Evolutionary conservation across 306 rosid genomes (phyloP), one percentile per base, ranked within the genome.

Genomic region (Cercis canadensis): DNA sequence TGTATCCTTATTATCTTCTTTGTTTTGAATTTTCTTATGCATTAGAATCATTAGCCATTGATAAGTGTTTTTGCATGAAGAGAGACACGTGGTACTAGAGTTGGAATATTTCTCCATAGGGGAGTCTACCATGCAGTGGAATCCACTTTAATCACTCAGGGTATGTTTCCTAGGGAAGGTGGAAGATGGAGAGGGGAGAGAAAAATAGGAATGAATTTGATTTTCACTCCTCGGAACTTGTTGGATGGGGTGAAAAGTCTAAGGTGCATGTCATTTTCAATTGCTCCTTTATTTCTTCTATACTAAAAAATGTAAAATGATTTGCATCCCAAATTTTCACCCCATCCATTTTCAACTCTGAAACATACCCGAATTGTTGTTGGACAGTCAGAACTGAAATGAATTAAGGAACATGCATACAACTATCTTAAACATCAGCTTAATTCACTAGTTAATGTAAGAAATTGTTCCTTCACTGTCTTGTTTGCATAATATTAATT

Each of bases 31-130:
- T 43, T 58, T 45, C 55, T 41, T 41, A 57, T 37, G 36, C 45
- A 32, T 11, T 21, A 31, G 50, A n/a, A 58, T 80, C 50, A 18
- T 40, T 57, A 56, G 62, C 56, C 8, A 37, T 50, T 29, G 54
- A 47, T 76, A n/a, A 50, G 53, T 10, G 36, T 11, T 70, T 69
- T 21, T 69, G 43, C 55, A 36, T 59, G 77, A 71, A 67, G 67
- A 61, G 60, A 70, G 50, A 57, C 29, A 59, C 55, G 62, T 75
- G 72, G 62, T 63, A 19, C 31, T 65, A 17, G n/a, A n/a, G 29
- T 77, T n/a, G 58, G 66, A 64, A 64, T 65, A 50, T 65, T 50
- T 51, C 55, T 75, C 53, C 46, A 11, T 16, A 37, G 10, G 62
- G 53, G 56, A 70, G 18, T 74, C 33, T 69, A 17, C 62, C 37